Evolutionary conservation across 768 basidiomycete genomes (phyloP).

Genomic region (Leccinum imitatum): DNA sequence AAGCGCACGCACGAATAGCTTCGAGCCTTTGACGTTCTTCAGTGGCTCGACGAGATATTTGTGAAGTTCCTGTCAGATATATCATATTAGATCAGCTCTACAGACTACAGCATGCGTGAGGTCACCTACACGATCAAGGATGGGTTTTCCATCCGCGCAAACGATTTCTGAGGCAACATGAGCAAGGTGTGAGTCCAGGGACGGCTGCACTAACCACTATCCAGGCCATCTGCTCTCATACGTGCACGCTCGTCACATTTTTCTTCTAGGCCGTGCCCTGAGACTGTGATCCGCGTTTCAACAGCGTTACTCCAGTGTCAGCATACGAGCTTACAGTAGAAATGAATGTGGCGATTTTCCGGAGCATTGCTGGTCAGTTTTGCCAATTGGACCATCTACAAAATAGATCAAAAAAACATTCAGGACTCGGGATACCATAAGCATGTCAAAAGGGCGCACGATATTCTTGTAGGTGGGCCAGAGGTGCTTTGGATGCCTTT

Average conservation of each 20-base stretch:
- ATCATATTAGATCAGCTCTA: neutral
- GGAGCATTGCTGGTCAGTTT: slow-evolving; percentile 41
- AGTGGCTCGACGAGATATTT: slow-evolving; percentile 20
- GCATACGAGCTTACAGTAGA: slow-evolving; percentile 46
- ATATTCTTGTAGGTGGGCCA: neutral
- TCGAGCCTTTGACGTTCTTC: slow-evolving; percentile 17
- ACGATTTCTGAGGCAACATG: slow-evolving; percentile 19
- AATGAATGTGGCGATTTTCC: slow-evolving; percentile 49
- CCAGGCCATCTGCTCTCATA: slow-evolving; percentile 46
- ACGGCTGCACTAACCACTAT: slow-evolving; percentile 40
- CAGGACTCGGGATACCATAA: neutral
- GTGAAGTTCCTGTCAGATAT: slow-evolving; percentile 19
- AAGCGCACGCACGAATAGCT: slow-evolving; percentile 18
- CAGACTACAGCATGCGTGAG: neutral
- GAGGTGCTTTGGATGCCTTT: neutral
- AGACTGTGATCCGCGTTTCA: neutral
- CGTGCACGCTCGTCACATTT: slow-evolving; percentile 26
- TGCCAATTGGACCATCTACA: slow-evolving; percentile 26
- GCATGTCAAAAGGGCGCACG: neutral
- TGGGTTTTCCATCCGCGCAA: slow-evolving; percentile 17
- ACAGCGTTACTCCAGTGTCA: neutral
- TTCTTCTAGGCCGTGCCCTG: slow-evolving; percentile 23
- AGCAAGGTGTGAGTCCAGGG: neutral
- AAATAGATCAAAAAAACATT: neutral
- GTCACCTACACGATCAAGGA: slow-evolving; percentile 24